Percentiles rank a stretch among this genome's conserved stretches.
These are phyloP conservation scores for Alternaria panax DNA, from an alignment of 2,329 filamentous ascomycete species.

Conservation along the genomic window DNA sequence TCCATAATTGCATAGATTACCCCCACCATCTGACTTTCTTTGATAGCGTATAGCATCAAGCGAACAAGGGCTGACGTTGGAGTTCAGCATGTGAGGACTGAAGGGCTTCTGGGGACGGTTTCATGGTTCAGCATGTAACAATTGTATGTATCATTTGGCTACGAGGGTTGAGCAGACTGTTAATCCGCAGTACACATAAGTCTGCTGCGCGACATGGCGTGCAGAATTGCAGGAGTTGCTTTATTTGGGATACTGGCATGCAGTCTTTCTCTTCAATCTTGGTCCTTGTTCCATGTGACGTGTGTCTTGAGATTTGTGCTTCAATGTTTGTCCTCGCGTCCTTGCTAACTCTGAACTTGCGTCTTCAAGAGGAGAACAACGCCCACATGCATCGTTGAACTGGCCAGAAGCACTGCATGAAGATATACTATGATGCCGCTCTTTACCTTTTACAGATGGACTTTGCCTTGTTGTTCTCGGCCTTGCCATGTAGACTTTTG, in stretches of 20 bases:
- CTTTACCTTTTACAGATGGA: no score
- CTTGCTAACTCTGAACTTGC: no score
- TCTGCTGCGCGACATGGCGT: conserved; percentile 24
- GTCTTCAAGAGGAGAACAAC: no score
- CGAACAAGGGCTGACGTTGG: conserved; percentile 32
- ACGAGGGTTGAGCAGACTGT: conserved; percentile 41
- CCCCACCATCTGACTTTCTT: conserved; percentile 42
- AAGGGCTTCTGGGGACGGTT: conserved; percentile 30
- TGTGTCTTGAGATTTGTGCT: not conserved
- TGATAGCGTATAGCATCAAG: conserved; percentile 44
- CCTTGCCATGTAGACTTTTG: not conserved
- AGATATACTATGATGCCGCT: no score
- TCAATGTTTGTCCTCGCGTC: not conserved
- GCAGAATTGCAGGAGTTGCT: conserved; percentile 30
- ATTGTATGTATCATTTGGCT: conserved; percentile 49
- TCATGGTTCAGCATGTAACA: conserved; percentile 43
- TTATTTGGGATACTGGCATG: conserved; percentile 37
- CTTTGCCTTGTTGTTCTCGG: no score
- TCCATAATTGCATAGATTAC: conserved; percentile 52
- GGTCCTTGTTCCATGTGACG: conserved; percentile 18
- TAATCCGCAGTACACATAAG: conserved; percentile 44
- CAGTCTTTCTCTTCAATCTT: conserved; percentile 37
- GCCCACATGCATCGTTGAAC: no score
- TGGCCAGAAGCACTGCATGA: no score
- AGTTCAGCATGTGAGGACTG: conserved; percentile 34